These are phyloP conservation scores for Pseudopithomyces maydicus DNA, from an alignment of 2,329 filamentous ascomycete genomes.

Conservation along the genomic window DNA sequence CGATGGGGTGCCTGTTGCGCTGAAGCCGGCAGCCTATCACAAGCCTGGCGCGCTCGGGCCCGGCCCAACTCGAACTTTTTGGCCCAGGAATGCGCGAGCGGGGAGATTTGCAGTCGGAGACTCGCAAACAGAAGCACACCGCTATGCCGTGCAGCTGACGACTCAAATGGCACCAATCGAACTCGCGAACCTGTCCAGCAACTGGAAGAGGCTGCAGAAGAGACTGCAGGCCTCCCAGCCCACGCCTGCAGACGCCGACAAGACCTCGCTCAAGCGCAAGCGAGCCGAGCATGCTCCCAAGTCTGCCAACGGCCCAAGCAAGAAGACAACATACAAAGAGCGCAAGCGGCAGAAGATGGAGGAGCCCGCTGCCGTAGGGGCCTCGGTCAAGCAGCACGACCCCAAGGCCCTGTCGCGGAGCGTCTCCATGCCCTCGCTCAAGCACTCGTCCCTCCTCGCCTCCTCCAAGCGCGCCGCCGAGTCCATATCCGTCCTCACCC, in stretches of 20 bases:
- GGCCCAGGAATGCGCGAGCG: slow-evolving; percentile 9
- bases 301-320: slow-evolving; percentile 41
- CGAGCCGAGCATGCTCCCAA: slow-evolving; percentile 27
- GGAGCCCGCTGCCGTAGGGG: slow-evolving; percentile 38
- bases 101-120: slow-evolving; percentile 11
- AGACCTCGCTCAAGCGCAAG: slow-evolving; percentile 42
- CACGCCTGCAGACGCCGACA: slow-evolving; percentile 28
- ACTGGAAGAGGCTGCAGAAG: slow-evolving; percentile 80
- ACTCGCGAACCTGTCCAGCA: slow-evolving; percentile 55
- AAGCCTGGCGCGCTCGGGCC: slow-evolving; percentile 11
- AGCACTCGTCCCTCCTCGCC: slow-evolving; percentile 54
- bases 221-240: slow-evolving; percentile 49
- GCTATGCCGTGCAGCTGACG: slow-evolving; percentile 36
- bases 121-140: slow-evolving; percentile 20
- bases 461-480: slow-evolving; percentile 61
- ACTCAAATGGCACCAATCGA: slow-evolving; percentile 47
- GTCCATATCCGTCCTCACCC: slow-evolving; percentile 55
- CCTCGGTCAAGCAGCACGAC: slow-evolving; percentile 38
- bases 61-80: slow-evolving; percentile 26
- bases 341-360: slow-evolving; percentile 48
- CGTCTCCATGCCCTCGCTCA: slow-evolving; percentile 40
- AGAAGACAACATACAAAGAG: slow-evolving; percentile 22
- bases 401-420: slow-evolving; percentile 51
- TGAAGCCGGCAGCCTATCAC: slow-evolving; percentile 21
- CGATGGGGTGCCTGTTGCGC: slow-evolving; percentile 26